Evolutionary conservation across 805 yeast species (phyloP).

Genomic region (Candida caryicola): DNA sequence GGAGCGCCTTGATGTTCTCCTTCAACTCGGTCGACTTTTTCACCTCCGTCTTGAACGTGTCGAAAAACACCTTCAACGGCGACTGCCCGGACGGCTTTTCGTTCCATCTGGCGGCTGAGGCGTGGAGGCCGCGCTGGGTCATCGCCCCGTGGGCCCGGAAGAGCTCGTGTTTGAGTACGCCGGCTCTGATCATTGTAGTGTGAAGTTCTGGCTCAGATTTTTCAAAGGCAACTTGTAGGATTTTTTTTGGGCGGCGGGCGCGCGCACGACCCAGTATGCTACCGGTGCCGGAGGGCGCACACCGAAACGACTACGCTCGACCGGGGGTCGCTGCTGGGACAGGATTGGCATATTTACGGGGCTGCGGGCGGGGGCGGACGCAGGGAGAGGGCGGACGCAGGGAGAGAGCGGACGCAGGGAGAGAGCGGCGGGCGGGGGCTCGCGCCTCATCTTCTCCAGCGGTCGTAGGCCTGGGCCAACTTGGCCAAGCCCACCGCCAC

Average conservation of each 20-base stretch:
- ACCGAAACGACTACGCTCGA: no score
- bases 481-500: constrained; percentile 8
- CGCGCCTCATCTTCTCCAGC: background rate
- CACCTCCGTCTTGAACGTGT: constrained; percentile 90
- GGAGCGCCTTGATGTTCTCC: constrained; percentile 88
- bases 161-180: constrained; percentile 5
- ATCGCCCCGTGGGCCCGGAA: background rate
- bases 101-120: constrained; percentile 11
- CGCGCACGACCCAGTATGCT: background rate
- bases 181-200: constrained; percentile 6
- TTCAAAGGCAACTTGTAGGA: background rate
- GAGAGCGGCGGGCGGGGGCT: no score
- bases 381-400: no score
- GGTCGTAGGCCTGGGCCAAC: constrained; percentile 7
- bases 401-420: no score
- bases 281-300: no score
- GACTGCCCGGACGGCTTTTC: constrained; percentile 47
- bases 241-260: background rate
- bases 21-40: constrained; percentile 85
- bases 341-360: no score
- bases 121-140: constrained; percentile 16
- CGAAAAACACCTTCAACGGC: constrained; percentile 89
- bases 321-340: no score
- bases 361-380: no score
- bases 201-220: background rate